Conservation (phyloP, 768 basidiomycete genomes). For the Peribolospora baueri region DNA sequence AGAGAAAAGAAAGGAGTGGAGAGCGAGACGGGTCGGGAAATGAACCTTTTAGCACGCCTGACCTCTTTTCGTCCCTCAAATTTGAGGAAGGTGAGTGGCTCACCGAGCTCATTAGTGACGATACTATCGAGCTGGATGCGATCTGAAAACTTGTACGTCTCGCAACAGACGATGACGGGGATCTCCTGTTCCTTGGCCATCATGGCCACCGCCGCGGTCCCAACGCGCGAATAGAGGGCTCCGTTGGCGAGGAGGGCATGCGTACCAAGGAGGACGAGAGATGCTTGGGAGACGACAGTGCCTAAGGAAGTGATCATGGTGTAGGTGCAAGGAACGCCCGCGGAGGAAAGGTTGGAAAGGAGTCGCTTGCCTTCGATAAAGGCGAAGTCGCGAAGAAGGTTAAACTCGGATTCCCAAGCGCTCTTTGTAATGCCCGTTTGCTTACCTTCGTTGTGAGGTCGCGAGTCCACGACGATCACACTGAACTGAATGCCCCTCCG, state of each 20-base stretch:
- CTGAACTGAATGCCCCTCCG: conserved; percentile 52
- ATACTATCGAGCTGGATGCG: conserved; percentile 78
- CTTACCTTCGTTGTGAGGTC: conserved; percentile 72
- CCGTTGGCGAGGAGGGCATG: conserved; percentile 90
- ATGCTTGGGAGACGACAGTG: conserved; percentile 39
- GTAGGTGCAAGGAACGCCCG: conserved; percentile 65
- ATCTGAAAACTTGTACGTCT: conserved; percentile 96
- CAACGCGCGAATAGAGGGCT: conserved; percentile 73
- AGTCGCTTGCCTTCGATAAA: conserved; percentile 43
- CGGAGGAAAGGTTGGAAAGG: conserved; percentile 40
- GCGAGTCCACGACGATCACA: conserved; percentile 82
- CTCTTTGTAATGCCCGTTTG: background rate
- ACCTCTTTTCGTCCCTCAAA: background rate
- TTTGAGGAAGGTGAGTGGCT: conserved; percentile 10
- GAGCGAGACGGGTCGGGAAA: background rate
- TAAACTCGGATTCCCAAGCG: no score
- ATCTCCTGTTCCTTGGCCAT: conserved; percentile 69
- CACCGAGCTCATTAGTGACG: conserved; percentile 86
- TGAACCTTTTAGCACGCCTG: background rate
- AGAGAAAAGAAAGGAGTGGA: background rate
- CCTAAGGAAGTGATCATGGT: conserved; percentile 51
- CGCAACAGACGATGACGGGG: conserved; percentile 88
- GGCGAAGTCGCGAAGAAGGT: background rate
- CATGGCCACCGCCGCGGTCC: conserved; percentile 91
- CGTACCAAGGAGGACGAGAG: conserved; percentile 69